These are phyloP conservation scores for Epichloe sp. DNA, from an alignment of 2,329 filamentous ascomycete species.

Conservation along the genomic window DNA sequence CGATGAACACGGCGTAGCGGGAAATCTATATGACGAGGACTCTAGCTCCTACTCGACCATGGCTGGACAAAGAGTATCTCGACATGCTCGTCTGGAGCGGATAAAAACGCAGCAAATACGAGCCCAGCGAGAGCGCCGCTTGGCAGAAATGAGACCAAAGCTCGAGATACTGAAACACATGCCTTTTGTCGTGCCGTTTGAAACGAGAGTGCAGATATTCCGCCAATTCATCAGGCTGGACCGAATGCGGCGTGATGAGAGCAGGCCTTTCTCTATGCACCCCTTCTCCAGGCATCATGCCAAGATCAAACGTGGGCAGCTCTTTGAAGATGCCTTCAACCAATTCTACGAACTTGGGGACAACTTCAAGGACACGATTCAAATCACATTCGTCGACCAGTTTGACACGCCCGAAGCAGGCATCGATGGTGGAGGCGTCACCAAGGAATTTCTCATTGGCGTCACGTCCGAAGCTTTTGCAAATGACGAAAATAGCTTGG, in stretches of 20 bases:
- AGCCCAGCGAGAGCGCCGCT: slow-evolving; percentile 53
- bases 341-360: slow-evolving; percentile 74
- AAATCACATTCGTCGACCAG: slow-evolving; percentile 90
- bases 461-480: slow-evolving; percentile 77
- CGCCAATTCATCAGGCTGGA: slow-evolving; percentile 82
- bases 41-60: slow-evolving; percentile 19
- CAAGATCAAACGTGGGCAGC: slow-evolving; percentile 60
- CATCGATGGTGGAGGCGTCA: slow-evolving; percentile 93
- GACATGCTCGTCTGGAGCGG: slow-evolving; percentile 50
- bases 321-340: slow-evolving; percentile 77
- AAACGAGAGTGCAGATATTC: slow-evolving; percentile 83
- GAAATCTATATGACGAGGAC: slow-evolving; percentile 19
- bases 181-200: slow-evolving; percentile 92
- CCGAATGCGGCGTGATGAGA: slow-evolving; percentile 15
- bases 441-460: slow-evolving; percentile 89
- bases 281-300: slow-evolving; percentile 53
- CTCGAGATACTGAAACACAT: slow-evolving; percentile 89
- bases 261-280: slow-evolving; percentile 5
- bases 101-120: slow-evolving; percentile 52
- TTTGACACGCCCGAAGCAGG: slow-evolving; percentile 81
- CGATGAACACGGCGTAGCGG: slow-evolving; percentile 17
- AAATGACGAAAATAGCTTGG: slow-evolving; percentile 26
- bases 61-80: slow-evolving; percentile 46
- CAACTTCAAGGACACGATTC: slow-evolving; percentile 83
- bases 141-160: slow-evolving; percentile 72